Evolutionary conservation across 345 rosid genomes (phyloP), one percentile per base, ranked within the genome.

Genomic region (Brassica carinata): DNA sequence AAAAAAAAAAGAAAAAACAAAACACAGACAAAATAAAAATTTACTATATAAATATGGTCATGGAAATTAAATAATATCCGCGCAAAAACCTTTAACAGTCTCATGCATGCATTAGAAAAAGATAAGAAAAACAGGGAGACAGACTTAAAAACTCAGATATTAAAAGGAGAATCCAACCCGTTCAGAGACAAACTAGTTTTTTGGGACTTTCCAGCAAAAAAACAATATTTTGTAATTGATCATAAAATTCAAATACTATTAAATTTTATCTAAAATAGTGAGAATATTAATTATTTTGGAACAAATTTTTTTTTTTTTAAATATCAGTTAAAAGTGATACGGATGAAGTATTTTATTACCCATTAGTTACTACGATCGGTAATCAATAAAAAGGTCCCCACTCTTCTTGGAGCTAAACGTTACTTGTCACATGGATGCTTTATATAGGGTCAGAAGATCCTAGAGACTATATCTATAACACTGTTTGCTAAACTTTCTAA

Each of bases 301-400:
- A 19, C 23, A 19, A 19, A 19, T 19, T 19, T 19, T 19, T 19
- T 19, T 19, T 19, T 19, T 19, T 19, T 19, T 19, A 19, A 19
- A 19, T 19, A 19, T 19, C 23, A 19, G 23, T 19, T 19, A 19
- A 19, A 19, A 19, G 23, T 19, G 23, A 19, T 19, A 19, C 23
- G 23, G 23, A 19, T 19, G 23, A 19, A 19, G 23, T 19, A 19
- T 33, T 59, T 17, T 58, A 72, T 17, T 55, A 67, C 69, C 74
- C 78, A 73, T 40, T 33, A 73, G 74, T 73, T 73, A 45, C 5
- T 67, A 73, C 19, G 78, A 73, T 67, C 74, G 64, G 78, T 79
- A 67, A 73, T 67, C 78, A 67, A 79, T 77, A 73, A 79, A 67
- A 73, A 59, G 82, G 74, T 79, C 82, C 78, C 69, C 73, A 43